Evolutionary conservation across 73 alveolate genomes (phyloP).

Genomic region (Paramecium octaurelia): DNA sequence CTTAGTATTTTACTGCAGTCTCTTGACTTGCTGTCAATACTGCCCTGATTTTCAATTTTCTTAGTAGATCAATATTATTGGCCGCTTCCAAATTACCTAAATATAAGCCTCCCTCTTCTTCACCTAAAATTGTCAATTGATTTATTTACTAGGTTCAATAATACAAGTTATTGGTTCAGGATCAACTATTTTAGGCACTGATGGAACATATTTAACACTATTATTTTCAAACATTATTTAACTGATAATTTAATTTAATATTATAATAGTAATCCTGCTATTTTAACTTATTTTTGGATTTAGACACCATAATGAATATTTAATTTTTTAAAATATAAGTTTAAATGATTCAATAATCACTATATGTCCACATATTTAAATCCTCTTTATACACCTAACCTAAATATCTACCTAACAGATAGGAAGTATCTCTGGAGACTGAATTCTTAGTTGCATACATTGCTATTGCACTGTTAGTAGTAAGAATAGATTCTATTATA

Average conservation of each 20-base stretch:
- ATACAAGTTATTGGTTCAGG: slow-evolving; percentile 62
- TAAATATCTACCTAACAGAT: no score
- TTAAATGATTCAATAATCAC: background rate
- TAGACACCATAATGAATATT: background rate
- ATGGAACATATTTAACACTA: slow-evolving; percentile 41
- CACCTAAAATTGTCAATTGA: background rate
- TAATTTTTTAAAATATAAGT: no score
- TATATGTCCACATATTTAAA: background rate
- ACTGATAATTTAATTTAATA: background rate
- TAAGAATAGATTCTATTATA: background rate
- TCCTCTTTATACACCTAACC: background rate
- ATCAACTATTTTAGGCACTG: slow-evolving; percentile 61
- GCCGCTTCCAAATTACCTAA: slow-evolving; percentile 63
- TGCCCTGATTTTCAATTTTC: slow-evolving; percentile 51
- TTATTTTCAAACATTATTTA: background rate
- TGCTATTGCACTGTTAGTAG: background rate
- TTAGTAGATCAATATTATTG: slow-evolving; percentile 13
- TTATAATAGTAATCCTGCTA: background rate
- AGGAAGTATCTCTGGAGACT: background rate
- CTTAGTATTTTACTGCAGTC: slow-evolving; percentile 60
- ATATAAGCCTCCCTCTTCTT: slow-evolving; percentile 58
- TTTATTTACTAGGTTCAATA: slow-evolving; percentile 44
- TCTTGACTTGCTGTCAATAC: slow-evolving; percentile 64
- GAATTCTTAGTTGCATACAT: background rate
- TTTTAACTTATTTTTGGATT: background rate